A percentile compares a stretch with the other conserved stretches of the same genome.
Evolutionary conservation across 148 eudicot species (phyloP).

Genomic region (Camellia granthamiana): DNA sequence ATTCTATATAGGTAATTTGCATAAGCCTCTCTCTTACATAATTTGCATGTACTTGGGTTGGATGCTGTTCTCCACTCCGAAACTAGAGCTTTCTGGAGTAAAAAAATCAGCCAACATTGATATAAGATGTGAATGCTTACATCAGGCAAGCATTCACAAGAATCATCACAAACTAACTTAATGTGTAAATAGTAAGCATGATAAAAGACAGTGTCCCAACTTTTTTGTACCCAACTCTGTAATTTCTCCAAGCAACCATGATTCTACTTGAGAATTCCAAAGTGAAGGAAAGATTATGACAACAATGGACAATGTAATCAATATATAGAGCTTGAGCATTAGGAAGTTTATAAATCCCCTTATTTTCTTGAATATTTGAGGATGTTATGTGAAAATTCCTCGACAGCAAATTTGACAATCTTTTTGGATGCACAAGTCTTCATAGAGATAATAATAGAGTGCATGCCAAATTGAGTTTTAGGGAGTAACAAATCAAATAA

Average conservation of each 20-base stretch:
- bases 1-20: too few relatives aligned
- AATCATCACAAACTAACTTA: too few relatives aligned
- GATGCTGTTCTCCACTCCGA: too few relatives aligned
- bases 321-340: background rate
- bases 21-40: too few relatives aligned
- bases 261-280: background rate
- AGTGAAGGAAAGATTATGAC: background rate
- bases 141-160: too few relatives aligned
- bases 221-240: background rate
- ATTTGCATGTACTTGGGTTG: too few relatives aligned
- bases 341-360: background rate
- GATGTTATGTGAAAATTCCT: background rate
- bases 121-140: too few relatives aligned
- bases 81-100: too few relatives aligned
- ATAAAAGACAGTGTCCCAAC: background rate
- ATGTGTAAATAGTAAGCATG: too few relatives aligned
- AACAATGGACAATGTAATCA: background rate
- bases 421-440: background rate
- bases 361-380: slow-evolving; percentile 5
- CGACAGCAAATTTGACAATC: background rate
- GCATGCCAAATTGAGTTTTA: background rate
- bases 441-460: background rate
- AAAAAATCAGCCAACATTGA: too few relatives aligned
- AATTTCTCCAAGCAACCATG: background rate
- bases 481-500: background rate